Evolutionary conservation across 225 moss, liverwort and hornwort species (phyloP).

Genomic region (Climacium dendroides): DNA sequence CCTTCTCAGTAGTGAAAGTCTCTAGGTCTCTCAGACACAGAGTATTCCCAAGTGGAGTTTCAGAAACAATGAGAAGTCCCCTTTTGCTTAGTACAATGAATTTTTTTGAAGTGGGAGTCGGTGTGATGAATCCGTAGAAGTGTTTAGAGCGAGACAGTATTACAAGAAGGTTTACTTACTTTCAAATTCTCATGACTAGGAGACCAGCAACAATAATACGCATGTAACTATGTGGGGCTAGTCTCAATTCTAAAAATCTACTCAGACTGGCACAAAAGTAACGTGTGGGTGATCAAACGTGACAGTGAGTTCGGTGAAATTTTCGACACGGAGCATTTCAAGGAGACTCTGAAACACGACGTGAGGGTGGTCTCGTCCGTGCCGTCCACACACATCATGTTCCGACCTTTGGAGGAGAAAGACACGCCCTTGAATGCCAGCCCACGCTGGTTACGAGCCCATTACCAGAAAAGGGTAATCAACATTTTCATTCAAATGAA

Average conservation of each 20-base stretch:
- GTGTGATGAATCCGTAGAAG: background rate
- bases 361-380: conserved; percentile 40
- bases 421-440: conserved; percentile 38
- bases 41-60: background rate
- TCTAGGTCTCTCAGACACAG: background rate
- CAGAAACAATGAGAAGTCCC: background rate
- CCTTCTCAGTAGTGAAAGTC: background rate
- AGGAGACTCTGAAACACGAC: conserved; percentile 35
- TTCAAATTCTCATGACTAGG: background rate
- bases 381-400: conserved; percentile 48
- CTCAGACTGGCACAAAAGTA: background rate
- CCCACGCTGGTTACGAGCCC: conserved; percentile 57
- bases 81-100: background rate
- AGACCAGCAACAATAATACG: background rate
- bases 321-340: conserved; percentile 76
- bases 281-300: background rate
- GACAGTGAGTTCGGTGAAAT: conserved; percentile 72
- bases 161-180: background rate
- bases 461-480: conserved; percentile 35
- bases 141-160: background rate
- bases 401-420: conserved; percentile 42
- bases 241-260: background rate
- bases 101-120: background rate
- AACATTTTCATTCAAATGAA: background rate
- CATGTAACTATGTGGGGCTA: background rate